Base-by-base conservation (phyloP, 768 basidiomycete genomes). In the Auricularia cornea region DNA sequence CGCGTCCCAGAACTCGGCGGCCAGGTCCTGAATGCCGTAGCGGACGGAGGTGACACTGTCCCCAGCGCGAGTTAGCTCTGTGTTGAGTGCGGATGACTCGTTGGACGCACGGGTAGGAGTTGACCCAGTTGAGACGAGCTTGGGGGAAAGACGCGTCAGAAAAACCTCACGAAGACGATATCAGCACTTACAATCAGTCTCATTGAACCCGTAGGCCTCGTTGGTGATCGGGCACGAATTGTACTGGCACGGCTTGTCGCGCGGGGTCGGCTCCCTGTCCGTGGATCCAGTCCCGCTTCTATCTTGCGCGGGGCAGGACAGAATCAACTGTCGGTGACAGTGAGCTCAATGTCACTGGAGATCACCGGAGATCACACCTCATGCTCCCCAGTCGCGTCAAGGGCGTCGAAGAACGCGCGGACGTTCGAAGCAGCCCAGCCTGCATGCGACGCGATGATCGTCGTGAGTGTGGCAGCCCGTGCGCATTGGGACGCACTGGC, bases 251-350 rank as follows among this genome's bases (percentile, higher is more conserved):
- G 76, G 71, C 10, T 63, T 59, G 1, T 26, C 56, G 16, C 35
- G 35, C 8, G 70, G 63, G 5, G 66, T 68, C 0, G 80, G 75
- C 6, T 74, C 66, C 8, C 70, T 67, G 3, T 77, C 76, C 2
- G 73, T 74, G 3, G 78, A 78, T 11, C 81, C 80, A 2, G 79
- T 77, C 5, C 81, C 81, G 18, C 80, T 81, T 63, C 76, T 66
- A 66, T 82, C 77, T 51, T 74, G 70, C 6, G 81, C 78, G 1
- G 81, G 81, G 11, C 75, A 73, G 20, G 81, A 82, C 3, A 83
- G 68, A 23, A 82, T 69, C 12, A 72, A 71, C 73, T 75, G 2
- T 14, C 10, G 16, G 16, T 10, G 35, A 8, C 8, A 38, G 8
- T 38, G 10, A 38, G 35, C 16, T 14, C 16, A 14, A 10, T 38